These are phyloP conservation scores for Fraxinus cuspidata DNA, from an alignment of 257 asterid species.

Conservation along the genomic window DNA sequence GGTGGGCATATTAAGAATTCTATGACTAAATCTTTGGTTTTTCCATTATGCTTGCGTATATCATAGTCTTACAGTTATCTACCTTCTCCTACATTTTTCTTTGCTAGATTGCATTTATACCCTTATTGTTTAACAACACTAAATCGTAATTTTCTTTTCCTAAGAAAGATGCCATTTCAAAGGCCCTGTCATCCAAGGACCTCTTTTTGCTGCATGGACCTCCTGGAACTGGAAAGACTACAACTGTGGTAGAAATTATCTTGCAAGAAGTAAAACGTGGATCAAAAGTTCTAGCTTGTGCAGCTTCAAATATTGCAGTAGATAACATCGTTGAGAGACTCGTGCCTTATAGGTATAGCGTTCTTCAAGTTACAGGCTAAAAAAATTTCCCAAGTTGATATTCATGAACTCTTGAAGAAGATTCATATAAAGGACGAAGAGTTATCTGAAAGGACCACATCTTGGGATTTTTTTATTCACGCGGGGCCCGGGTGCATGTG, in stretches of 20 bases:
- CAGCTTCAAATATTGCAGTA: conserved; percentile 98
- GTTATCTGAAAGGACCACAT: conserved; percentile 9
- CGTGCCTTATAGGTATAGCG: conserved; percentile 76
- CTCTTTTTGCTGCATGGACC: conserved; percentile 96
- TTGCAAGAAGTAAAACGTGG: conserved; percentile 97
- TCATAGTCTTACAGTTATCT: neutral
- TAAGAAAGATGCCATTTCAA: conserved; percentile 85
- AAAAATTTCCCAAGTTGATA: neutral
- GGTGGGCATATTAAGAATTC: neutral
- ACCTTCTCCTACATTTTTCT: conserved; percentile 20
- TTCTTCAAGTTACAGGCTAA: conserved; percentile 12
- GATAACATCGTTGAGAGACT: conserved; percentile 98
- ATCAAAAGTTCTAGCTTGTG: conserved; percentile 89
- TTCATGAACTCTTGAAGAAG: conserved; percentile 7
- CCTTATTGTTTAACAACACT: conserved; percentile 22
- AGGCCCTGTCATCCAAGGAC: conserved; percentile 91
- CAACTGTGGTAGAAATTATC: conserved; percentile 91
- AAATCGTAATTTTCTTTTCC: conserved; percentile 26
- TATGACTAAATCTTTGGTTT: neutral
- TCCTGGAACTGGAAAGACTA: conserved; percentile 99
- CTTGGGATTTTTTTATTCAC: no score
- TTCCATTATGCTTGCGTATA: neutral
- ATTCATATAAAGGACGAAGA: neutral
- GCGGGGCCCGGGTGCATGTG: no score
- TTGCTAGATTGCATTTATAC: conserved; percentile 14